These are phyloP conservation scores for Jimgerdemannia flammicorona DNA, from an alignment of 192 early-diverging fungal species.

Conservation along the genomic window DNA sequence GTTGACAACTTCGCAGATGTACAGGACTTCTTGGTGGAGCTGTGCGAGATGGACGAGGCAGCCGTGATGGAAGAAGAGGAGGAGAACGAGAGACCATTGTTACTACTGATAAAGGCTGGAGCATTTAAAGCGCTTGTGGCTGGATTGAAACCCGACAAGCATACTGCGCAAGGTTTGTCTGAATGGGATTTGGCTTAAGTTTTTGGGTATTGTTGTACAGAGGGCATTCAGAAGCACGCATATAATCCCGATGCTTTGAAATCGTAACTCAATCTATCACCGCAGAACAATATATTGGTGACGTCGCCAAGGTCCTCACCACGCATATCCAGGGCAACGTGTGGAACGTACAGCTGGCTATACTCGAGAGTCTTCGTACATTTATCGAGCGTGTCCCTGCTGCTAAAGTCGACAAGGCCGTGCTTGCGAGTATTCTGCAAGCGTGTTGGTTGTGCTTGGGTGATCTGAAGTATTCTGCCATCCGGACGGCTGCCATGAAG, in stretches of 20 bases:
- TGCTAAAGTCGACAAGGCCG: conserved; percentile 15
- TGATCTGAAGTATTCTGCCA: conserved; percentile 63
- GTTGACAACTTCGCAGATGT: conserved; percentile 57
- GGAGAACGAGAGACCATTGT: conserved; percentile 55
- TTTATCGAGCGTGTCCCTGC: conserved; percentile 39
- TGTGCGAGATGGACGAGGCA: conserved; percentile 36
- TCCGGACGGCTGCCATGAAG: conserved; percentile 55
- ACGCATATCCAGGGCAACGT: conserved; percentile 58
- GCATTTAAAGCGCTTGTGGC: conserved; percentile 61
- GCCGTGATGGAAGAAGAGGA: conserved; percentile 50
- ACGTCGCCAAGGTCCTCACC: conserved; percentile 41
- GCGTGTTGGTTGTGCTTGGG: conserved; percentile 43
- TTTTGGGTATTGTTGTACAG: not conserved
- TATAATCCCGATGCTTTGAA: no score
- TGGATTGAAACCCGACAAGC: conserved; percentile 44
- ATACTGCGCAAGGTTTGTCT: conserved; percentile 49
- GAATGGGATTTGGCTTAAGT: not conserved
- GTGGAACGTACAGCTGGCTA: conserved; percentile 80
- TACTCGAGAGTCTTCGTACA: conserved; percentile 61
- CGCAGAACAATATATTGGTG: conserved; percentile 36
- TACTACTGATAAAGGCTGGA: conserved; percentile 60
- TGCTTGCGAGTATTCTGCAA: conserved; percentile 28
- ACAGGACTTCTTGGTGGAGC: conserved; percentile 45
- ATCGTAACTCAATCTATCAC: not conserved
- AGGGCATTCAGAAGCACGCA: no score